These are phyloP conservation scores for Sclerotinia nivalis DNA, from an alignment of 2,329 filamentous ascomycete species.

Conservation along the genomic window DNA sequence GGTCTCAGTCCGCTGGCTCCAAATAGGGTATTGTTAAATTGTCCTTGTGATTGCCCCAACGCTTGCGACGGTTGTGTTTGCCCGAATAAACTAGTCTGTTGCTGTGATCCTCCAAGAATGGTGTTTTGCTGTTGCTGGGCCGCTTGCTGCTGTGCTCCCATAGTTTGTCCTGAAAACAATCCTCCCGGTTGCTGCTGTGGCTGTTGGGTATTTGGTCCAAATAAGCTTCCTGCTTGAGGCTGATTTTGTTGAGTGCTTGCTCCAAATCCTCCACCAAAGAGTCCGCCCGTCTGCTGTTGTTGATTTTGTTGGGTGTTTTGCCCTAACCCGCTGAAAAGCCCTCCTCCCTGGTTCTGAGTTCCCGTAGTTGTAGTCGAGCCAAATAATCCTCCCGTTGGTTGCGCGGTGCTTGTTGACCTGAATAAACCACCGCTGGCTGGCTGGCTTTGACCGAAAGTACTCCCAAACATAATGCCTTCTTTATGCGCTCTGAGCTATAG, in stretches of 20 bases:
- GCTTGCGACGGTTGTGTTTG: slow-evolving; percentile 26
- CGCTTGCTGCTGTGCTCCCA: slow-evolving; percentile 27
- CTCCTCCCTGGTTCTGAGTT: slow-evolving; percentile 29
- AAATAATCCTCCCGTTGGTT: slow-evolving; percentile 43
- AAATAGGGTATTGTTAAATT: slow-evolving; percentile 39
- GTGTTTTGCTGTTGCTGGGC: slow-evolving; percentile 24
- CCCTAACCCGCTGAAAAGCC: slow-evolving; percentile 29
- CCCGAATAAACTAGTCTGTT: slow-evolving; percentile 25
- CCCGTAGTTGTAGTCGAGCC: slow-evolving; percentile 41
- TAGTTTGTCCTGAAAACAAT: slow-evolving; percentile 24
- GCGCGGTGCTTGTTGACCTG: slow-evolving; percentile 27
- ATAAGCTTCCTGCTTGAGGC: slow-evolving; percentile 28
- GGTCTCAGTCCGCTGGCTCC: slow-evolving; percentile 36
- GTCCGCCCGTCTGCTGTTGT: slow-evolving; percentile 39
- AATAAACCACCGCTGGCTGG: slow-evolving; percentile 34
- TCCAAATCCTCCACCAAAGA: slow-evolving; percentile 33
- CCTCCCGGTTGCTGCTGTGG: slow-evolving; percentile 26
- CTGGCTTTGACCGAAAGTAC: slow-evolving; percentile 33
- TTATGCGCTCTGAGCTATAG: not conserved
- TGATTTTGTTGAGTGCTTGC: slow-evolving; percentile 35
- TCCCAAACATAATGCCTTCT: slow-evolving; percentile 32
- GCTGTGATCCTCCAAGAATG: slow-evolving; percentile 27
- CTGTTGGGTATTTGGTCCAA: slow-evolving; percentile 23
- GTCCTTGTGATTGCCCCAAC: slow-evolving; percentile 25
- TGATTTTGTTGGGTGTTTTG: slow-evolving; percentile 33